Percentiles rank a stretch among this genome's conserved stretches.
phyloP scores from a whole-genome alignment of 2,329 filamentous ascomycete species.

The Arachnopeziza araneosa region DNA sequence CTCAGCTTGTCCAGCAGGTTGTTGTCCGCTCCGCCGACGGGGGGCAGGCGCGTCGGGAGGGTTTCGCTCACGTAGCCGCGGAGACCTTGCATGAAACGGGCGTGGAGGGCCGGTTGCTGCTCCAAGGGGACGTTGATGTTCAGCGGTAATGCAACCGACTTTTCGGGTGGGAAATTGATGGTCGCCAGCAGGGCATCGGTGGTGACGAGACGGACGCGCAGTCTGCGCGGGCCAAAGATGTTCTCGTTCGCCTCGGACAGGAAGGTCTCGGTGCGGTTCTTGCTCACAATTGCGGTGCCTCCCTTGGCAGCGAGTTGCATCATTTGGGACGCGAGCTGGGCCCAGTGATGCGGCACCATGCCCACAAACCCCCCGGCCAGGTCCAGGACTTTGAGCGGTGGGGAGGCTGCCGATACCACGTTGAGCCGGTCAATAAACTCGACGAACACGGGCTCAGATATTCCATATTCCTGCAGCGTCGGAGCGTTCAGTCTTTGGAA shows the following conservation, averaged over 20 bases:
- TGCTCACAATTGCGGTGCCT: slow-evolving; percentile 21
- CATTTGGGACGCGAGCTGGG: slow-evolving; percentile 15
- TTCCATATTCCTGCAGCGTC: slow-evolving; percentile 18
- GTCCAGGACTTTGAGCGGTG: slow-evolving; percentile 26
- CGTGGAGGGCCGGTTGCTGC: neutral
- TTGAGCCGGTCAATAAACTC: slow-evolving; percentile 35
- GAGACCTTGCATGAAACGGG: slow-evolving; percentile 1
- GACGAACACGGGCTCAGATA: slow-evolving; percentile 26
- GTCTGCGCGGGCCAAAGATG: slow-evolving; percentile 30
- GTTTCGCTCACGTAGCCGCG: slow-evolving; percentile 11
- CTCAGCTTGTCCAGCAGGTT: slow-evolving; percentile 23
- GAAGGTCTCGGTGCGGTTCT: slow-evolving; percentile 27
- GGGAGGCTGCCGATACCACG: slow-evolving; percentile 29
- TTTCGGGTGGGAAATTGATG: slow-evolving; percentile 23
- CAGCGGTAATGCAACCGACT: slow-evolving; percentile 21
- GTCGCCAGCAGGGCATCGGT: slow-evolving; percentile 8
- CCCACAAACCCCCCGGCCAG: slow-evolving; percentile 22
- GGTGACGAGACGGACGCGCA: slow-evolving; percentile 15
- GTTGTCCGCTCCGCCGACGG: slow-evolving; percentile 4
- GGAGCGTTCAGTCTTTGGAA: slow-evolving; percentile 27
- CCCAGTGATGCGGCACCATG: slow-evolving; percentile 28
- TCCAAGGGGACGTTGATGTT: neutral
- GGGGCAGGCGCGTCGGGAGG: slow-evolving; percentile 11
- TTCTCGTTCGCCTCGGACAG: slow-evolving; percentile 28
- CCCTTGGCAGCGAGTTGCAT: slow-evolving; percentile 22